Conservation (phyloP, 805 yeast genomes). For the Pichia heedii region DNA sequence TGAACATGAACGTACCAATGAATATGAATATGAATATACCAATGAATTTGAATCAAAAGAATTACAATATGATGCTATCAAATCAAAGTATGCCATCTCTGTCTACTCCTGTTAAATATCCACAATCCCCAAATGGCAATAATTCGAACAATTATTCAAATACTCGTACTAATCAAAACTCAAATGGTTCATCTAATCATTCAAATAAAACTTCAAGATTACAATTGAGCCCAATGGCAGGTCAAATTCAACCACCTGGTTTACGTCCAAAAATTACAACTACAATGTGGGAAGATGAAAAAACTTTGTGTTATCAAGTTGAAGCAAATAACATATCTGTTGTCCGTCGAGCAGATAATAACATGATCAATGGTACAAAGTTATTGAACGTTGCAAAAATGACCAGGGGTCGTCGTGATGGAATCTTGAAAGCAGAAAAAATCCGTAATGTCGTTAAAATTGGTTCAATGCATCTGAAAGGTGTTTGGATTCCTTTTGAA, state of each 20-base stretch:
- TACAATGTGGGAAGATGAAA: slow-evolving; percentile 71
- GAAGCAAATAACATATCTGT: slow-evolving; percentile 61
- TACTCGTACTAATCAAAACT: background rate
- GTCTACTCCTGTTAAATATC: background rate
- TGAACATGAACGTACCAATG: no score
- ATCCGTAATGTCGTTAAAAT: slow-evolving; percentile 62
- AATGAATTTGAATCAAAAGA: no score
- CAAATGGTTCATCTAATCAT: no score
- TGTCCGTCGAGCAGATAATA: slow-evolving; percentile 61
- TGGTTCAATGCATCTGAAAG: slow-evolving; percentile 69
- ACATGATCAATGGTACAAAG: slow-evolving; percentile 67
- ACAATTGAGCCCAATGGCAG: slow-evolving; percentile 25
- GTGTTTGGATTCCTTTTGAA: slow-evolving; percentile 72
- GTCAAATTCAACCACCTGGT: slow-evolving; percentile 33
- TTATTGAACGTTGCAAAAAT: slow-evolving; percentile 60
- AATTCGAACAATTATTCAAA: slow-evolving; percentile 1
- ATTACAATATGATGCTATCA: no score
- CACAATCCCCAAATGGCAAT: slow-evolving; percentile 5
- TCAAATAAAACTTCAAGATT: no score
- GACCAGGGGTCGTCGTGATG: slow-evolving; percentile 69
- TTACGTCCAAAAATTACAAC: slow-evolving; percentile 55
- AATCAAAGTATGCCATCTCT: slow-evolving; percentile 13
- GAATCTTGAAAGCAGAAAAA: slow-evolving; percentile 58
- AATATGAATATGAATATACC: no score
- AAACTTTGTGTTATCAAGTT: slow-evolving; percentile 62